A percentile compares a stretch with the other conserved stretches of the same genome.
These are phyloP conservation scores for Meripilus lineatus DNA, from an alignment of 1,284 basidiomycete species.

Conservation along the genomic window DNA sequence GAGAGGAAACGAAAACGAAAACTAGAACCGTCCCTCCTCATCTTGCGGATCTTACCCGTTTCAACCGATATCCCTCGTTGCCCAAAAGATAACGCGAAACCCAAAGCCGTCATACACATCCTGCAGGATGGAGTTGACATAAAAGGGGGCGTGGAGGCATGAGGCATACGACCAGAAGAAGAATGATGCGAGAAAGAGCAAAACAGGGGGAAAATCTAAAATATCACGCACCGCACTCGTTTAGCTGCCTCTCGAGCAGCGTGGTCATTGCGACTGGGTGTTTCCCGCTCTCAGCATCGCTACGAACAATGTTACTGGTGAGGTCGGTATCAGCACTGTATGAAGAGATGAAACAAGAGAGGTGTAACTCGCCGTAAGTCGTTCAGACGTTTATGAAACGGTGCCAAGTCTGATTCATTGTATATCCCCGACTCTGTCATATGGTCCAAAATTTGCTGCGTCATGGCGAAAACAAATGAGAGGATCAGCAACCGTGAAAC, in stretches of 20 bases:
- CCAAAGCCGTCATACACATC: neutral
- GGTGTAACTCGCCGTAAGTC: conserved; percentile 55
- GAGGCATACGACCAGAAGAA: too few relatives aligned
- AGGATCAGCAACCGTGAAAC: too few relatives aligned
- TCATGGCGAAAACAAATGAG: conserved; percentile 9
- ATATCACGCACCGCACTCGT: conserved; percentile 77
- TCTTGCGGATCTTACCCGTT: too few relatives aligned
- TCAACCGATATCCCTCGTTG: too few relatives aligned
- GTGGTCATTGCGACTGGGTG: conserved; percentile 87
- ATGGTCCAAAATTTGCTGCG: conserved; percentile 87
- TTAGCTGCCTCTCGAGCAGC: conserved; percentile 86
- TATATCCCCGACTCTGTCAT: conserved; percentile 94
- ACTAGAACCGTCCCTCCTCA: too few relatives aligned
- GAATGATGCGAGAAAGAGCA: conserved; percentile 6
- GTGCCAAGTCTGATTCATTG: conserved; percentile 83
- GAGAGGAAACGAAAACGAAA: too few relatives aligned
- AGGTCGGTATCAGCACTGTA: neutral
- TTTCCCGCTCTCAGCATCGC: conserved; percentile 77
- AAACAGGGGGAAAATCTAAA: conserved; percentile 8
- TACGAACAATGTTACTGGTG: conserved; percentile 64
- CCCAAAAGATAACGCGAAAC: too few relatives aligned
- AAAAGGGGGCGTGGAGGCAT: too few relatives aligned
- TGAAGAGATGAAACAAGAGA: neutral
- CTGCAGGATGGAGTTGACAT: too few relatives aligned
- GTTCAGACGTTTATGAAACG: conserved; percentile 76